Conservation (phyloP, 1,139 yeast species). For the Hansenula anomala region DNA sequence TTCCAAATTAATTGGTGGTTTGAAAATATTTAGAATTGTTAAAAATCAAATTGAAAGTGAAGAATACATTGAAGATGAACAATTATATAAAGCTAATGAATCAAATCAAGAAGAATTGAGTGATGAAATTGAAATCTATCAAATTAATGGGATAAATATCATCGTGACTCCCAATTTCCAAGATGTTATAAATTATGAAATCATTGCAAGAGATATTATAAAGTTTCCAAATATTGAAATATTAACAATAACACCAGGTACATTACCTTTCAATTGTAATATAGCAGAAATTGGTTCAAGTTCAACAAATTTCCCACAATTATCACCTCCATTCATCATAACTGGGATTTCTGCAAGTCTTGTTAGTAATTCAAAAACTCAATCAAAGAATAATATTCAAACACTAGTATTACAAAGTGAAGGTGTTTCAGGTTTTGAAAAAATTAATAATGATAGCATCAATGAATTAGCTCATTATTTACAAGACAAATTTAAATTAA, state of each 20-base stretch:
- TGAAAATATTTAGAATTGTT: not conserved
- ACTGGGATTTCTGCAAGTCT: constrained; percentile 48
- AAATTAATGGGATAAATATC: constrained; percentile 18
- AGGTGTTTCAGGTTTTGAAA: constrained; percentile 55
- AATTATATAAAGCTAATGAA: constrained; percentile 38
- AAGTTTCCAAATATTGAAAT: constrained; percentile 5
- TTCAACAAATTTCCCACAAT: constrained; percentile 7
- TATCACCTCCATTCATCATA: constrained; percentile 51
- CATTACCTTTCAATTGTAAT: constrained; percentile 11
- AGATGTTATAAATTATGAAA: constrained; percentile 22
- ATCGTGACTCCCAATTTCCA: constrained; percentile 15
- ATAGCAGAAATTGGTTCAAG: constrained; percentile 6
- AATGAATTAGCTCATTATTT: constrained; percentile 16
- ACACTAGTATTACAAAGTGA: constrained; percentile 43
- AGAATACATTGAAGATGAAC: constrained; percentile 53
- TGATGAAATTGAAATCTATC: constrained; percentile 14
- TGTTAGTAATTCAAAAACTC: constrained; percentile 23
- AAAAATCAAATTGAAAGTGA: constrained; percentile 12
- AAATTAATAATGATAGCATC: constrained; percentile 24
- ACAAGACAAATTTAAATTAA: constrained; percentile 12
- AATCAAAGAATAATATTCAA: constrained; percentile 1
- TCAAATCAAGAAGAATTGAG: constrained; percentile 13
- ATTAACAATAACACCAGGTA: constrained; percentile 17
- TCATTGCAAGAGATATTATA: constrained; percentile 20
- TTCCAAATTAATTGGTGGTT: not conserved